Percentiles rank a stretch among this genome's conserved stretches.
Conservation (phyloP, 2,329 filamentous ascomycete species). For the Aspergillus sp. region DNA sequence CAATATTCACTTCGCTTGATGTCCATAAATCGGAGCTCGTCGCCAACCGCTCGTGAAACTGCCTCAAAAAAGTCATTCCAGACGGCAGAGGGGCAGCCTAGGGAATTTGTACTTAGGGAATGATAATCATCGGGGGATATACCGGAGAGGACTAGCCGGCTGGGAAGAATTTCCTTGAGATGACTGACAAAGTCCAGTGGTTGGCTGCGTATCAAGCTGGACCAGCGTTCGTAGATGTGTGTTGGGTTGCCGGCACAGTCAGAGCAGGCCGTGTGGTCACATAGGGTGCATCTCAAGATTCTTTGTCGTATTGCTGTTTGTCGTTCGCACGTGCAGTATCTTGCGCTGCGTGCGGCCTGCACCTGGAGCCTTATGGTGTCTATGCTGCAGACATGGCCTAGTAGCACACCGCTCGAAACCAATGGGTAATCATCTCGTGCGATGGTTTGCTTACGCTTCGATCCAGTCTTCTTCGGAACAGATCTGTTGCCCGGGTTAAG, state of each 20-base stretch:
- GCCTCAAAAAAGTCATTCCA: conserved; percentile 30
- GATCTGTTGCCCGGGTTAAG: conserved; percentile 15
- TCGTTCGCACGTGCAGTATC: conserved; percentile 55
- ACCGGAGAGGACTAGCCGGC: conserved; percentile 31
- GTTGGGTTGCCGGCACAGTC: conserved; percentile 50
- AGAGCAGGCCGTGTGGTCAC: conserved; percentile 50
- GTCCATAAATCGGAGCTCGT: conserved; percentile 24
- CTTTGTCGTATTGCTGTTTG: conserved; percentile 29
- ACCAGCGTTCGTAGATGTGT: conserved; percentile 37
- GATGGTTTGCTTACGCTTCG: conserved; percentile 5
- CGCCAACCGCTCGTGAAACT: conserved; percentile 18
- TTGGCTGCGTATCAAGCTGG: conserved; percentile 22
- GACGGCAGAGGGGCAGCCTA: conserved; percentile 11
- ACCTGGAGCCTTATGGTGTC: conserved; percentile 14
- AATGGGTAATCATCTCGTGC: conserved; percentile 9
- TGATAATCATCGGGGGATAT: conserved; percentile 20
- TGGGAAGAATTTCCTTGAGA: conserved; percentile 39
- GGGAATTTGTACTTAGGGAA: conserved; percentile 7
- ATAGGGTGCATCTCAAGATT: conserved; percentile 46
- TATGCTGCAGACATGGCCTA: conserved; percentile 3
- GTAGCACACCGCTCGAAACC: conserved; percentile 8
- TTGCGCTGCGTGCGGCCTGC: conserved; percentile 29
- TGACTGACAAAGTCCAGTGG: conserved; percentile 41
- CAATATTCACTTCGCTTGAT: conserved; percentile 25
- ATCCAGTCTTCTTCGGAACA: background rate